Evolutionary conservation across 176 grass and related monocot species (phyloP), one percentile per base, ranked within the genome.

Genomic region (Echinochloa phyllopogon): DNA sequence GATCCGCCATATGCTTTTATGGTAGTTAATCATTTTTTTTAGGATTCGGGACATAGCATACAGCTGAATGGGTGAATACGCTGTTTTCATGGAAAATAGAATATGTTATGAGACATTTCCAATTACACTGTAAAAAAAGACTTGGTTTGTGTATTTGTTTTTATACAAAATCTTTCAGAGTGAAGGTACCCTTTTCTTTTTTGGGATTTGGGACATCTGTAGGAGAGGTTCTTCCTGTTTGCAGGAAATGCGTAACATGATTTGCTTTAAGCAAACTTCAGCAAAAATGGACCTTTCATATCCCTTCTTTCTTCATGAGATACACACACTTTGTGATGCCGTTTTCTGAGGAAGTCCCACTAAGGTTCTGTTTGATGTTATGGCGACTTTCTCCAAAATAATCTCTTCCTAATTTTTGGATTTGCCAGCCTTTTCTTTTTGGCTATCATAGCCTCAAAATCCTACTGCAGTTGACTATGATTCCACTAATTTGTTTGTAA

Each of bases 171-270:
- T 61, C 10, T 16, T 17, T 20, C 37, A 40, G 37, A 66, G 33
- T 65, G 13, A 8, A 39, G 29, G 1, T 33, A 33, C 29, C 29
- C 56, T 58, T 23, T 58, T 58, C 21, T 58, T 63, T 63, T 25
- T 63, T 63, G 10, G 13, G 25, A 63, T 36, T 63, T 63, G 11
- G 24, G 25, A 27, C 10, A 20, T 39, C 6, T 20, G 8, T 20
- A 38, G 33, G 64, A 66, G 64, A 66, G 64, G 64, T 66, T 37
- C 60, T 63, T 63, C 60, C 25, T 63, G 60, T 63, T 63, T 2
- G 11, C 27, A 3, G 21, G 21, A 23, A 58, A 23, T 23, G 21
- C 3, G 55, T 21, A n/a, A 23, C 56, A 58, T 23, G 4, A 58
- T 58, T 58, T 58, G 21, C 21, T 8, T 58, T 58, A 10, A 58